A percentile compares a stretch with the other conserved stretches of the same genome.
These are phyloP conservation scores for Pythium rishiriense DNA, from an alignment of 352 stramenopile genomes.

Conservation along the genomic window DNA sequence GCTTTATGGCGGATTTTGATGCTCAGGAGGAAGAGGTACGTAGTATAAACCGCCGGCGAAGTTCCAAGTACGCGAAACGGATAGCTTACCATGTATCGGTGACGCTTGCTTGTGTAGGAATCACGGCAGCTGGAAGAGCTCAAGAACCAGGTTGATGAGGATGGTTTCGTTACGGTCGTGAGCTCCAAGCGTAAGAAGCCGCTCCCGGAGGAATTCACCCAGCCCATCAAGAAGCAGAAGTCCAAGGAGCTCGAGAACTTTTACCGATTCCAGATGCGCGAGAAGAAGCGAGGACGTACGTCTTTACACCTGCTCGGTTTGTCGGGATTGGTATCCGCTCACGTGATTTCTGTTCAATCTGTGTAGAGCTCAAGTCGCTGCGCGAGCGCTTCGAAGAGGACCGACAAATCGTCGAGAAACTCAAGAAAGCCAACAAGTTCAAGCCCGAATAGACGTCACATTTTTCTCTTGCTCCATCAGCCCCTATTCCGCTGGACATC, in stretches of 20 bases:
- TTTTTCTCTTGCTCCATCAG: neutral
- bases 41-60: too few relatives aligned
- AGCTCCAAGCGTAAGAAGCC: slow-evolving; percentile 69
- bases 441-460: slow-evolving; percentile 59
- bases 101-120: slow-evolving; percentile 35
- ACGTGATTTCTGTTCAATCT: slow-evolving; percentile 8
- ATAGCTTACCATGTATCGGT: too few relatives aligned
- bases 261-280: slow-evolving; percentile 85
- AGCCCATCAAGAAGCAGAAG: slow-evolving; percentile 82
- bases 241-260: slow-evolving; percentile 81
- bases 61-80: too few relatives aligned
- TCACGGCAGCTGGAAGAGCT: slow-evolving; percentile 60
- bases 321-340: too few relatives aligned
- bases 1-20: slow-evolving; percentile 81
- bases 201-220: slow-evolving; percentile 39
- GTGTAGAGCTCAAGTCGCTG: slow-evolving; percentile 75
- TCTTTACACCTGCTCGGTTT: slow-evolving; percentile 15
- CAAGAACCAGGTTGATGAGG: slow-evolving; percentile 80
- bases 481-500: too few relatives aligned
- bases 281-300: slow-evolving; percentile 85
- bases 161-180: slow-evolving; percentile 82
- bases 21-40: slow-evolving; percentile 58
- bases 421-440: slow-evolving; percentile 84
- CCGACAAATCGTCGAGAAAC: slow-evolving; percentile 70
- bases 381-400: slow-evolving; percentile 87